Base-by-base conservation (phyloP, 352 stramenopile species). In the Globisporangium irregulare region DNA sequence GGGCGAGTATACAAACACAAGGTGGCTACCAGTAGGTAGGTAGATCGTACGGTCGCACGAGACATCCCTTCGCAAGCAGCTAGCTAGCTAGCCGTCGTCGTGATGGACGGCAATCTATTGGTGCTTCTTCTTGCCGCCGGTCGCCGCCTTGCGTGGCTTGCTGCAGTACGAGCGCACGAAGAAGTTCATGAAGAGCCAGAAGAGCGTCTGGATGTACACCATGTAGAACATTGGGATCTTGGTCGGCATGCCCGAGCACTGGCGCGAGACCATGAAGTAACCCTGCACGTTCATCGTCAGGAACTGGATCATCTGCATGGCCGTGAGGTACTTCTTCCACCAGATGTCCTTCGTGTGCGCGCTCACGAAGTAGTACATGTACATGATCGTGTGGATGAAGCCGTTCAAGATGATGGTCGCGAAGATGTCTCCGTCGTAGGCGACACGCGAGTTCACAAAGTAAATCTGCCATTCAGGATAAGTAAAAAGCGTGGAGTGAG, bases 311-410 rank as follows among this genome's bases (percentile, higher is more conserved):
- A 99, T 76, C 80, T 99, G 97, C 76, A 98, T 90, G 29, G 88
- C 81, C 55, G 97, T 99, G 27, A 99, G 79, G 78, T 93, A 97
- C 58, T 95, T 98, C 74, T 98, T 99, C 97, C 97, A 99, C 95
- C 95, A 99, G 77, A 99, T 98, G 67, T 97, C 88, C 70, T 95
- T 97, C 59, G 95, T 98, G 82, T 99, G 94, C 68, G 98, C 96
- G 78, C 91, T 97, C 48, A 99, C 96, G 70, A 98, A 98, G 91
- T 99, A 99, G 81, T 99, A 99, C 48, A 94, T 98, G 89, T 99
- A 99, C 97, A 99, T 99, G 72, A 99, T 95, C 27, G 94, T 98
- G 82, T 99, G 97, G 73, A 99, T 98, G 76, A 98, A 98, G 58
- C 93, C 92, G 76, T 99, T 99, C 41, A 99, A 77, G 36, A 98